Evolutionary conservation across 805 yeast genomes (phyloP).

Genomic region (Ogataea wickerhamii): DNA sequence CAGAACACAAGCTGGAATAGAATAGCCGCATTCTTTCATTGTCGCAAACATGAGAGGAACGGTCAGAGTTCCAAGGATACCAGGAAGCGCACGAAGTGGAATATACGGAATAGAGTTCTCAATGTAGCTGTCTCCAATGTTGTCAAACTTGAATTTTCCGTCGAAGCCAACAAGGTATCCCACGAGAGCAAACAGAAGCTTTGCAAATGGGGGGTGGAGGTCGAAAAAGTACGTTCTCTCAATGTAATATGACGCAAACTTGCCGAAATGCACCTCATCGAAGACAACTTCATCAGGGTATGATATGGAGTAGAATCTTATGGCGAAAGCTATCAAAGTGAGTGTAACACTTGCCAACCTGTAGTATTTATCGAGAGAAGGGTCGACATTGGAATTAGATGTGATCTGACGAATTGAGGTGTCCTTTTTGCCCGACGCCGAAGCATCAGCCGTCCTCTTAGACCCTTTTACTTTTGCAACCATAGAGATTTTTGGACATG

Average conservation of each 20-base stretch:
- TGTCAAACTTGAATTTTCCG: conserved; percentile 89
- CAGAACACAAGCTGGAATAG: conserved; percentile 73
- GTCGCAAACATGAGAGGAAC: conserved; percentile 83
- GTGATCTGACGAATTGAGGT: too few relatives aligned
- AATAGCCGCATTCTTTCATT: conserved; percentile 78
- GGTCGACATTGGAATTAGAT: conserved; percentile 21
- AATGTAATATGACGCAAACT: conserved; percentile 79
- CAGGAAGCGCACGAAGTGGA: conserved; percentile 75
- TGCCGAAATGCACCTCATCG: conserved; percentile 86
- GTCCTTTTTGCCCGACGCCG: conserved; percentile 1
- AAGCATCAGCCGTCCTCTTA: conserved; percentile 10
- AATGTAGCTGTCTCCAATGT: conserved; percentile 79
- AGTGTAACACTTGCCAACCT: conserved; percentile 34
- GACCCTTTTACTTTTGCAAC: conserved; percentile 19
- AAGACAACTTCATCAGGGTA: conserved; percentile 75
- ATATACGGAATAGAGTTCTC: conserved; percentile 81
- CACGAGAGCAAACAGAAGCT: conserved; percentile 81
- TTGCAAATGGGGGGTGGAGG: conserved; percentile 97
- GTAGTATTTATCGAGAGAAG: conserved; percentile 29
- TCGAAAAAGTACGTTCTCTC: conserved; percentile 93
- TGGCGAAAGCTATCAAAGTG: conserved; percentile 42
- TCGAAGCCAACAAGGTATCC: conserved; percentile 88
- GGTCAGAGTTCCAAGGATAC: conserved; percentile 75
- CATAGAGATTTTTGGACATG: too few relatives aligned
- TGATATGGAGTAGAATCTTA: conserved; percentile 60